Evolutionary conservation across 768 basidiomycete genomes (phyloP), one percentile per base, ranked within the genome.

Genomic region (Tricholoma flavovirens): DNA sequence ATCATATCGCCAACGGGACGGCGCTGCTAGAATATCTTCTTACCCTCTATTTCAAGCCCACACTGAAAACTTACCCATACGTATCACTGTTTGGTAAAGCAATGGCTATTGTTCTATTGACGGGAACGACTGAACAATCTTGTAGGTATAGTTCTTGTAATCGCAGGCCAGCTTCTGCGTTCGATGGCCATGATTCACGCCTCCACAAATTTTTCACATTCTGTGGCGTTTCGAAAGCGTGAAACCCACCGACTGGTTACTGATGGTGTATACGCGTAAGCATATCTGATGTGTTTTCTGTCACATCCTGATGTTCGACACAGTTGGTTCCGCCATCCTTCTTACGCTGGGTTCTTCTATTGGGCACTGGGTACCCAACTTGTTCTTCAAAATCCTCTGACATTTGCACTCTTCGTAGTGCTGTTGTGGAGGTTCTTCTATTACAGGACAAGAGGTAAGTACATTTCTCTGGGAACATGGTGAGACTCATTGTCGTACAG

Each of bases 121-220:
- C 54, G n/a, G 17, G 32, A 36, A 26, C 30, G 24, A 29, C 26
- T 51, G 59, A 45, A 32, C 38, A 26, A 40, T 24, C 29, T 19
- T 54, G 5, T 58, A 94, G 95, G 92, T 21, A 70, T 92, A 38
- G 45, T 73, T 1, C 46, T 91, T 59, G 83, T 88, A 10, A 19
- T 89, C 15, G 54, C 77, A 19, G 93, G 93, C 5, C 97, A 99
- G 71, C 60, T 73, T 3, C 67, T 98, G 59, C 83, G 97, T 49
- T 94, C 94, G 7, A 64, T 79, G 19, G 95, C 97, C n/a, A 99
- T 99, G 97, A 88, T 97, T 52, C 92, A 95, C 60, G 97, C 97
- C 1, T 83, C 89, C 14, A 85, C 84, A 53, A 97, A 90, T 66
- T 99, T 99, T 73, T 94, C 93, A 8, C 97, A 99, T 76, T 67